Conservation (phyloP, 108 stramenopile species). For the Nitzschia inconspicua region DNA sequence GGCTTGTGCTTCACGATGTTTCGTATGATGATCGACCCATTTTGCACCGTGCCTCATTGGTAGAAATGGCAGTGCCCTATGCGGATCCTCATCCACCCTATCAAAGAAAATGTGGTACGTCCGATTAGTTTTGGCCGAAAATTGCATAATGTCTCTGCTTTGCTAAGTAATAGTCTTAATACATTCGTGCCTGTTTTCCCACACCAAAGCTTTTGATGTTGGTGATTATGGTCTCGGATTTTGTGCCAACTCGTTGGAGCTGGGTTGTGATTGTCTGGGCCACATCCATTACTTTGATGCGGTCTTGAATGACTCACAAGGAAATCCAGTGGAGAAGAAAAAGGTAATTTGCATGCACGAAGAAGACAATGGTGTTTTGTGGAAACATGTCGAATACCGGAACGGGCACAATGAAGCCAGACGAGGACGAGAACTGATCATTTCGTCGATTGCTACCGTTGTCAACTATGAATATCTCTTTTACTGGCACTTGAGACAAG, state of each 20-base stretch:
- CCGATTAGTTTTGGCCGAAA: no score
- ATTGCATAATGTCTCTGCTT: neutral
- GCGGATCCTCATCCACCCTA: conserved; percentile 55
- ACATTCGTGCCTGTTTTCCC: no score
- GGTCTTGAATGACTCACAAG: conserved; percentile 35
- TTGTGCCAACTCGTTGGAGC: conserved; percentile 50
- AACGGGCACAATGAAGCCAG: conserved; percentile 72
- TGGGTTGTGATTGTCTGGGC: conserved; percentile 78
- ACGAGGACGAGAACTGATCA: conserved; percentile 52
- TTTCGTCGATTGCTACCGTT: conserved; percentile 65
- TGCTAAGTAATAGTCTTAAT: neutral
- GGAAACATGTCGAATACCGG: conserved; percentile 78
- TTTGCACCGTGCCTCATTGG: conserved; percentile 48
- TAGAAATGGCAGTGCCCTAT: conserved; percentile 82
- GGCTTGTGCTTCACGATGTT: conserved; percentile 59
- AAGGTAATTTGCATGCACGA: conserved; percentile 82
- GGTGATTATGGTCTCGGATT: conserved; percentile 57
- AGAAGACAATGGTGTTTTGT: conserved; percentile 67
- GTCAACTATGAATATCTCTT: conserved; percentile 78
- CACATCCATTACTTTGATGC: conserved; percentile 80
- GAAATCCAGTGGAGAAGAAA: conserved; percentile 26
- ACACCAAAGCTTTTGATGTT: conserved; percentile 49
- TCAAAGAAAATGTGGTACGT: conserved; percentile 55
- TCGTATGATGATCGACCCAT: conserved; percentile 49
- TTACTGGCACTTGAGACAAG: conserved; percentile 54